Evolutionary conservation across 768 basidiomycete species (phyloP).

Genomic region (Amanita rubescens): DNA sequence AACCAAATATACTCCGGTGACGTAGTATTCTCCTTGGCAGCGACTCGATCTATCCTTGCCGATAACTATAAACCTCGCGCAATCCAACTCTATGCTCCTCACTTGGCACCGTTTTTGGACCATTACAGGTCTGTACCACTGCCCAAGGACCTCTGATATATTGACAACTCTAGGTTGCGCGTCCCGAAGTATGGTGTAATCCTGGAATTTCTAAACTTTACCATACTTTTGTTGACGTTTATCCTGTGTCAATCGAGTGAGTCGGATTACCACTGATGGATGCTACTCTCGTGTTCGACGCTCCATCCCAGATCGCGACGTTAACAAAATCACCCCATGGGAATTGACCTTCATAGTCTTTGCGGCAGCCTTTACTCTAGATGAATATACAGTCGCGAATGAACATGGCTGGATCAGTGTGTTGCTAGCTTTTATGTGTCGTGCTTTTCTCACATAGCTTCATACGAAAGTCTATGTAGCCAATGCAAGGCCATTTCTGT

Average conservation of each 20-base stretch:
- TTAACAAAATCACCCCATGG: slow-evolving; percentile 43
- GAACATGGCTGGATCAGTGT: slow-evolving; percentile 85
- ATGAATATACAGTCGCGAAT: slow-evolving; percentile 82
- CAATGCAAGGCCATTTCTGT: slow-evolving; percentile 40
- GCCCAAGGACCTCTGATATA: neutral
- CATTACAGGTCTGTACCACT: slow-evolving; percentile 57
- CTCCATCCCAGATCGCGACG: slow-evolving; percentile 44
- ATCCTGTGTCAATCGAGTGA: slow-evolving; percentile 68
- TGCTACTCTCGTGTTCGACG: slow-evolving; percentile 6
- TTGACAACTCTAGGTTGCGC: slow-evolving; percentile 44
- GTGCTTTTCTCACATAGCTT: neutral
- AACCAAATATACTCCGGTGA: slow-evolving; percentile 83
- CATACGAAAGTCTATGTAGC: slow-evolving; percentile 67
- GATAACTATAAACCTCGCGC: slow-evolving; percentile 84
- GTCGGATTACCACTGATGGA: slow-evolving; percentile 17
- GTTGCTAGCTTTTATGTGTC: slow-evolving; percentile 19
- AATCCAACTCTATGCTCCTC: slow-evolving; percentile 65
- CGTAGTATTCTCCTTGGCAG: slow-evolving; percentile 56
- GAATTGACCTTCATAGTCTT: slow-evolving; percentile 74
- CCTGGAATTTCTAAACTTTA: slow-evolving; percentile 75
- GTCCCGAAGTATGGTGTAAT: slow-evolving; percentile 77
- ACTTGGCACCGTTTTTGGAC: slow-evolving; percentile 66
- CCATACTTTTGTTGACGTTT: slow-evolving; percentile 59
- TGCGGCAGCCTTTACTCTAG: slow-evolving; percentile 69
- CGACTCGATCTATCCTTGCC: slow-evolving; percentile 69